Evolutionary conservation across 495 filamentous ascomycete species (phyloP).

Genomic region (Penicillium cataractarum): DNA sequence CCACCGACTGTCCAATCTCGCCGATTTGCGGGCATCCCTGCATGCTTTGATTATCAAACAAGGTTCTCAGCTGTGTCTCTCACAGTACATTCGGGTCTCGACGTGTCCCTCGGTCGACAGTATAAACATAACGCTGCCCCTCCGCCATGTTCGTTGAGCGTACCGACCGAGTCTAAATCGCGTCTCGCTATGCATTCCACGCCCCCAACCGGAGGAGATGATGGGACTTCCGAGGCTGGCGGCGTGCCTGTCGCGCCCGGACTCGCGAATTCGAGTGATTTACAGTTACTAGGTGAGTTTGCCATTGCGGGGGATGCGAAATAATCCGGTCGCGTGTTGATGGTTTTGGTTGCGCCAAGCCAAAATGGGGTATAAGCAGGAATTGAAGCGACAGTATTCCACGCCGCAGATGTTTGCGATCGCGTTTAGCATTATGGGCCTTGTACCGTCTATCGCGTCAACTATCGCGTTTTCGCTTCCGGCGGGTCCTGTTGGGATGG

Average conservation of each 20-base stretch:
- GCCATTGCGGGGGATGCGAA: not conserved
- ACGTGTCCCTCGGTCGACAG: not conserved
- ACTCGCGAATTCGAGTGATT: constrained; percentile 11
- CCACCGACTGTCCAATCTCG: not conserved
- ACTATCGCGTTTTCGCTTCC: constrained; percentile 67
- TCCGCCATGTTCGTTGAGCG: not conserved
- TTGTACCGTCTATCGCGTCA: constrained; percentile 68
- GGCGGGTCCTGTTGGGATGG: constrained; percentile 70
- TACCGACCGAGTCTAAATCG: not conserved
- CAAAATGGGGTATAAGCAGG: constrained; percentile 69
- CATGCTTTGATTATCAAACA: not conserved
- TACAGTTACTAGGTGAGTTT: constrained; percentile 34
- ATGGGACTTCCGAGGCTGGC: not conserved
- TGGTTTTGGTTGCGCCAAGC: constrained; percentile 1
- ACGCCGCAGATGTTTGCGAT: constrained; percentile 70
- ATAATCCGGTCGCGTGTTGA: constrained; percentile 9
- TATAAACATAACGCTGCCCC: not conserved
- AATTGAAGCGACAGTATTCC: constrained; percentile 65
- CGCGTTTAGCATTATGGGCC: constrained; percentile 72
- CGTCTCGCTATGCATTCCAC: not conserved
- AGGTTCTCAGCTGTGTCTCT: not conserved
- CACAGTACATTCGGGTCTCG: not conserved
- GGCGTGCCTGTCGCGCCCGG: not conserved
- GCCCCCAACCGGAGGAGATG: not conserved
- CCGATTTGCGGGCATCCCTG: not conserved